Evolutionary conservation across 2,329 filamentous ascomycete species (phyloP), one percentile per base, ranked within the genome.

Genomic region (Cryphonectria carpinicola): DNA sequence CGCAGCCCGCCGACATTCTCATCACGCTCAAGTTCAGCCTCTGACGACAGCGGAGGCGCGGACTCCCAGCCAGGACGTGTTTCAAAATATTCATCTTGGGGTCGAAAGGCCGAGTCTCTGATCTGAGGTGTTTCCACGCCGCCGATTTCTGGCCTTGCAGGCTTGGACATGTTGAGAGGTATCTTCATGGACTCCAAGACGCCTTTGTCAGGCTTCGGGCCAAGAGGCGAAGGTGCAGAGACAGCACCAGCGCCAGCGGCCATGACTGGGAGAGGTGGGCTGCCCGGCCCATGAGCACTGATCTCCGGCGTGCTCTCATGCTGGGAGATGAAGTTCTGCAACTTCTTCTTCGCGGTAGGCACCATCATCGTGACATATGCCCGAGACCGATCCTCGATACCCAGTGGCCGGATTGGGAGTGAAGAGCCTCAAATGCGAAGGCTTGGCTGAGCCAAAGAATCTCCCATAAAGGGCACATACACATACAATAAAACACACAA

Each of bases 251-350:
- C 67, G 14, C 67, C 63, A 46, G 66, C 41, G 58, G 52, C 49
- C 22, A 64, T 32, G 41, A 56, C 43, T 46, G 69, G 70, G 17
- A 67, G 63, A 43, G 71, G 62, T 35, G 75, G 76, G 41, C 72
- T 74, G 66, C 67, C 64, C 22, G 73, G 73, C 4, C 71, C 70
- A 52, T 69, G 70, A 56, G 67, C 61, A 19, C 66, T 69, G 65
- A 67, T 67, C 7, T 63, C 28, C 19, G 67, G n/a, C 28, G 56
- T 35, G 17, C n/a, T 43, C 17, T 73, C 71, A 46, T 67, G 63
- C 56, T 69, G 68, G 28, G 71, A 65, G n/a, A 71, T 56, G 65
- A 77, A 77, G 79, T 79, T 81, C 79, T 83, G 75, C 54, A 79
- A 69, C 73, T 77, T 78, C 71, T 76, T 77, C 68, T 75, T 77